Evolutionary conservation across 306 rosid species (phyloP).

Genomic region (Hippophae gyantsensis): DNA sequence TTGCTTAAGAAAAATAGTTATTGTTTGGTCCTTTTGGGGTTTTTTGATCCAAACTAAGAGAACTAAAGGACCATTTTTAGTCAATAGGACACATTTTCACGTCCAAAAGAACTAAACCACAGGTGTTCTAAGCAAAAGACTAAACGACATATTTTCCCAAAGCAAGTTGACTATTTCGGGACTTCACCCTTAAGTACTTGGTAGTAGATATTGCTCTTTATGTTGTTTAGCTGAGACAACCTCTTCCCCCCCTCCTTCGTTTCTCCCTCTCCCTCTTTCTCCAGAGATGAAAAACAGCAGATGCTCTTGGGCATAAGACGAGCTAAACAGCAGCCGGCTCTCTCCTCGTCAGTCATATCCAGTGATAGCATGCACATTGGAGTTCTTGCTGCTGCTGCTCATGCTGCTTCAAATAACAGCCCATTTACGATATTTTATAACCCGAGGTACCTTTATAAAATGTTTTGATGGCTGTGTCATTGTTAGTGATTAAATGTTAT

Average conservation of each 20-base stretch:
- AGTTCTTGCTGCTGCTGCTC: conserved; percentile 97
- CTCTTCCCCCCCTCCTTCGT: not conserved
- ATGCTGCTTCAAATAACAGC: conserved; percentile 91
- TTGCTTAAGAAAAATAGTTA: too few species aligned
- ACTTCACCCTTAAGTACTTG: too few species aligned
- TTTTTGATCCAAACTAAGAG: too few species aligned
- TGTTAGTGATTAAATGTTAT: conserved; percentile 6
- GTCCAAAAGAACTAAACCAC: too few species aligned
- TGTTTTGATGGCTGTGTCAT: conserved; percentile 10
- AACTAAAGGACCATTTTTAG: too few species aligned
- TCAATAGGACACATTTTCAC: too few species aligned
- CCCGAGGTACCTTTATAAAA: conserved; percentile 57
- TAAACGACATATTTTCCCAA: too few species aligned
- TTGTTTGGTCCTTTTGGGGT: too few species aligned
- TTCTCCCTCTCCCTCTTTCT: not conserved
- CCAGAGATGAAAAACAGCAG: conserved; percentile 84
- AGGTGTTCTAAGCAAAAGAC: too few species aligned
- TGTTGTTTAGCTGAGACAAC: conserved; percentile 13
- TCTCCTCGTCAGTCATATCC: conserved; percentile 91
- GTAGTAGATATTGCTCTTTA: too few species aligned
- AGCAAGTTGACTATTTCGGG: too few species aligned
- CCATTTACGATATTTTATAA: conserved; percentile 91
- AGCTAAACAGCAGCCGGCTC: conserved; percentile 87
- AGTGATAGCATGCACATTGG: conserved; percentile 99
- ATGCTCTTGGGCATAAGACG: conserved; percentile 83